Conservation (phyloP, 495 filamentous ascomycete genomes). For the Thermochaetoides thermophila region DNA sequence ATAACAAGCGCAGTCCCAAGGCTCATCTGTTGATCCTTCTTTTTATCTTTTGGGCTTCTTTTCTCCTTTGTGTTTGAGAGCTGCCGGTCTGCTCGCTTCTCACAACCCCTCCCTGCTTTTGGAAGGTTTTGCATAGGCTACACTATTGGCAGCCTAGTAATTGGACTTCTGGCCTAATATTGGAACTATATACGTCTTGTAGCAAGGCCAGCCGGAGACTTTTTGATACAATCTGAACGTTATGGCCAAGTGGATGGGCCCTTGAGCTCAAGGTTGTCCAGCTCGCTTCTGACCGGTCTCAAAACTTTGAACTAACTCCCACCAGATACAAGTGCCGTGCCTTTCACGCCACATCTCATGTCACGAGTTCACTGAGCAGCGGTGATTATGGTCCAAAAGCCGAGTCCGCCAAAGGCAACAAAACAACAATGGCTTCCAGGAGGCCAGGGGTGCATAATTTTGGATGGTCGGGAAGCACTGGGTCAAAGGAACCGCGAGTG, state of each 20-base stretch:
- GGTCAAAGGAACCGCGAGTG: conserved; percentile 6
- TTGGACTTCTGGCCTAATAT: too few species aligned
- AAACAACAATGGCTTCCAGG: conserved; percentile 17
- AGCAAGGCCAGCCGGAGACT: too few species aligned
- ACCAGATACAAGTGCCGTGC: not conserved
- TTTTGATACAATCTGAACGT: too few species aligned
- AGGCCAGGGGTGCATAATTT: conserved; percentile 10
- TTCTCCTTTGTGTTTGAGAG: conserved; percentile 3
- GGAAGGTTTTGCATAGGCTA: too few species aligned
- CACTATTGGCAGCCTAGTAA: too few species aligned
- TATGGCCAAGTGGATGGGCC: too few species aligned
- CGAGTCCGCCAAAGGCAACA: conserved; percentile 8
- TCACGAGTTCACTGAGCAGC: conserved; percentile 5
- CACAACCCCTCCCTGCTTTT: not conserved
- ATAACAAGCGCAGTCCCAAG: conserved; percentile 15
- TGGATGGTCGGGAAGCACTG: conserved; percentile 10
- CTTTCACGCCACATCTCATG: conserved; percentile 1
- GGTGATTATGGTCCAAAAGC: conserved; percentile 15
- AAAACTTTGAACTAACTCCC: conserved; percentile 8
- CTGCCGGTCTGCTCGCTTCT: conserved; percentile 3
- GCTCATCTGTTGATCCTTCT: conserved; percentile 7
- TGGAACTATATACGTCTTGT: too few species aligned
- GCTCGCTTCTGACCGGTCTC: conserved; percentile 7
- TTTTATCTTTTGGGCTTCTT: conserved; percentile 5
- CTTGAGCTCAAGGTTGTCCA: conserved; percentile 13